phyloP scores from a whole-genome alignment of 345 rosid genomes.

The Camelina neglecta region DNA sequence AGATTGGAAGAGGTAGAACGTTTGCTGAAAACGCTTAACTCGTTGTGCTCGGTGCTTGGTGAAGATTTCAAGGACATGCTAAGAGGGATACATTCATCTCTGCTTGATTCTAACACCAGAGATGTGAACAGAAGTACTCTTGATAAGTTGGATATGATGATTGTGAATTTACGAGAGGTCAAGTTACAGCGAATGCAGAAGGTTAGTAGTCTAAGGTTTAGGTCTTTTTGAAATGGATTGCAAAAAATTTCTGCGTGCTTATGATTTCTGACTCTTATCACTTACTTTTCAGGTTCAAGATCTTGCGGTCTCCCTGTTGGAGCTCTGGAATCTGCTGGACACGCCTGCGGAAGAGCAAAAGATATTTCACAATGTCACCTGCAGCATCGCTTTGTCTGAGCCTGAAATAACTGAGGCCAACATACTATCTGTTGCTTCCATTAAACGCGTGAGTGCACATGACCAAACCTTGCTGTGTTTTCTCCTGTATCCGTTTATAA shows the following conservation, averaged over 20 bases:
- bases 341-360: slow-evolving; percentile 67
- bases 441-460: slow-evolving; percentile 57
- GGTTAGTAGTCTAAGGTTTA: slow-evolving; percentile 44
- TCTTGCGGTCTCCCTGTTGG: slow-evolving; percentile 62
- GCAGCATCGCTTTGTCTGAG: slow-evolving; percentile 59
- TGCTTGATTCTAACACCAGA: slow-evolving; percentile 49
- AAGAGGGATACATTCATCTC: slow-evolving; percentile 53
- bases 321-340: slow-evolving; percentile 77
- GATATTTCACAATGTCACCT: slow-evolving; percentile 57
- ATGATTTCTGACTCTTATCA: slow-evolving; percentile 25
- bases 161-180: slow-evolving; percentile 51
- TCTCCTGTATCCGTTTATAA: not conserved
- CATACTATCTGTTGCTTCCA: slow-evolving; percentile 56
- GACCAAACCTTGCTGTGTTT: not conserved
- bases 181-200: slow-evolving; percentile 64
- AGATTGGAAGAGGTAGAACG: slow-evolving; percentile 54
- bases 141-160: slow-evolving; percentile 54
- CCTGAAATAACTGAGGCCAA: slow-evolving; percentile 59
- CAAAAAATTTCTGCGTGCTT: not conserved
- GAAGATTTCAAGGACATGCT: slow-evolving; percentile 54
- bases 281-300: slow-evolving; percentile 54
- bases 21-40: slow-evolving; percentile 49
- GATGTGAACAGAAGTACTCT: slow-evolving; percentile 56
- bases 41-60: slow-evolving; percentile 65
- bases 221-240: slow-evolving; percentile 4